Evolutionary conservation across 2,329 filamentous ascomycete species (phyloP), one percentile per base, ranked within the genome.

Genomic region (Cytospora piceicola): DNA sequence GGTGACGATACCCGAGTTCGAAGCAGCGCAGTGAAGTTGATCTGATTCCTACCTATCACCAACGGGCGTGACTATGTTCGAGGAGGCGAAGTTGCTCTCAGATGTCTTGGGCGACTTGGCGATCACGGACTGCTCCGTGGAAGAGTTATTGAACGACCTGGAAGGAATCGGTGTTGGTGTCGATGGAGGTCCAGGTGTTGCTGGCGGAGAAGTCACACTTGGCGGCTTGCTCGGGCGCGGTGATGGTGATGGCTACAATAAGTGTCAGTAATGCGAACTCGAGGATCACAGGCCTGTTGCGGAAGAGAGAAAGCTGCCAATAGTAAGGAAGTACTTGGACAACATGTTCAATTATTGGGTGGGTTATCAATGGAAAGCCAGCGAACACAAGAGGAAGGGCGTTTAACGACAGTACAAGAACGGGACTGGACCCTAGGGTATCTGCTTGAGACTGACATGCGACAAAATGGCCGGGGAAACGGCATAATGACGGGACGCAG

Each of bases 1-100:
- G 30, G 78, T 77, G 36, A 81, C 71, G 66, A 81, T 80, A 46
- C 78, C 79, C 42, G 62, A 73, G 70, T 77, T 77, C 32, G 69
- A 66, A 20, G 64, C 62, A 2, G 66, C 63, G 65, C 76, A 63
- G 77, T 59, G 64, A 79, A 72, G 71, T 81, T 79, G 74, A 81
- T 73, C 65, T 78, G 78, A 71, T 79, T 81, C 58, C 74, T 76
- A 81, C 58, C 74, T 76, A 22, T 69, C 57, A 57, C 77, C 60
- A 22, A 57, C 70, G 17, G 70, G 39, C 4, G 64, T 70, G 42
- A 70, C 70, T 17, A 77, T 69, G 39, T 72, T 73, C 42, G 75
- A 72, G 53, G 80, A 72, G 14, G 71, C 75, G 69, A 78, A 79
- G 11, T 73, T 73, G 17, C 73, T 74, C 6, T 73, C 71, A 2